Evolutionary conservation across 768 basidiomycete species (phyloP), one percentile per base, ranked within the genome.

Genomic region (Naganishia vishniacii): DNA sequence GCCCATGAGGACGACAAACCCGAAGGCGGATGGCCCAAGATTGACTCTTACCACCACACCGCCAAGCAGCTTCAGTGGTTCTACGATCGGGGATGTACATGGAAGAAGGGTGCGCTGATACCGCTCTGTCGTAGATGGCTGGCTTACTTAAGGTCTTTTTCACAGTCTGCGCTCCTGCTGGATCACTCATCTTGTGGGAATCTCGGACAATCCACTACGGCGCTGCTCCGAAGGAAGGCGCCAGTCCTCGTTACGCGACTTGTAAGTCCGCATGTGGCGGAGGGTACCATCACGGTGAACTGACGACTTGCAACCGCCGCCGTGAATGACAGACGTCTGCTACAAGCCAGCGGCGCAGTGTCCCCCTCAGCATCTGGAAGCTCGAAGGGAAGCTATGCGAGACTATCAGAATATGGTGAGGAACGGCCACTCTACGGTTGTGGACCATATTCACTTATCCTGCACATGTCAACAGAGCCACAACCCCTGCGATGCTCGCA

Each of bases 321-420:
- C n/a, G n/a, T n/a, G n/a, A n/a, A n/a, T n/a, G n/a, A n/a, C n/a
- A 75, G 74, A 75, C 49, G 74, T 75, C 44, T 75, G 74, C 60
- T 75, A 75, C 68, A 75, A 75, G 49, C 74, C 74, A 8, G 73
- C 72, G 0, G 62, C 58, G n/a, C 69, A 67, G 18, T 69, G 70
- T 34, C 59, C 66, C 1, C 66, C 71, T 9, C 68, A 68, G 18
- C 56, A 66, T 31, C 42, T 71, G 18, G 69, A 65, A 23, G 29
- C 51, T 13, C 64, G 68, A 42, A 70, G 69, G 56, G 44, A 68
- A 46, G 69, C 67, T 8, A 45, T 71, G 41, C 62, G 51, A 7
- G 70, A 72, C 15, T 66, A 48, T 48, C 41, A 61, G 42, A 67
- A 64, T 34, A 75, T 69, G 26, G 72, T 71, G 42, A 68, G 72